Evolutionary conservation across 805 yeast genomes (phyloP).

Genomic region (Kregervanrija fluxuum): DNA sequence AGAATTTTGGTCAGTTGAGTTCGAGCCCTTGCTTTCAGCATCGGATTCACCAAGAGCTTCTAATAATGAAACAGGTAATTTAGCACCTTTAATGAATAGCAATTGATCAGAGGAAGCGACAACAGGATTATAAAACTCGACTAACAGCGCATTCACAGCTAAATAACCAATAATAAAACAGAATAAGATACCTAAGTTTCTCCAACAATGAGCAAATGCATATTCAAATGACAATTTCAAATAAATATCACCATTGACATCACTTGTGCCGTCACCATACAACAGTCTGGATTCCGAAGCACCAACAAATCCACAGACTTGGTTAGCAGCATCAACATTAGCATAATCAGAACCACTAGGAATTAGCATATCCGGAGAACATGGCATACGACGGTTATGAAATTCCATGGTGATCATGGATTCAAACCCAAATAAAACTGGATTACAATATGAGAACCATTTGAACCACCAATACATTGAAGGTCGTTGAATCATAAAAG

Average conservation of each 20-base stretch:
- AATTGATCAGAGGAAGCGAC: constrained; percentile 28
- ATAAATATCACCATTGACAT: constrained; percentile 48
- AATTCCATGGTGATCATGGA: constrained; percentile 52
- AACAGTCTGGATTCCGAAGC: constrained; percentile 26
- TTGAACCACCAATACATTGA: constrained; percentile 58
- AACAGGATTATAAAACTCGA: constrained; percentile 25
- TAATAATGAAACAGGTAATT: constrained; percentile 19
- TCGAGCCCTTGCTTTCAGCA: too few relatives aligned
- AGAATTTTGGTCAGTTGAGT: too few relatives aligned
- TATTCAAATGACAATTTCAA: constrained; percentile 41
- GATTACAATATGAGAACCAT: constrained; percentile 46
- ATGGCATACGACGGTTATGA: constrained; percentile 43
- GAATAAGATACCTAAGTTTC: constrained; percentile 56
- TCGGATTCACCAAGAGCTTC: constrained; percentile 19
- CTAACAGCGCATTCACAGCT: constrained; percentile 19
- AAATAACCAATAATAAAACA: constrained; percentile 37
- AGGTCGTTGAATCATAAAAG: constrained; percentile 53
- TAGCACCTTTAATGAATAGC: constrained; percentile 22
- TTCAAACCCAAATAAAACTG: constrained; percentile 43
- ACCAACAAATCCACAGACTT: constrained; percentile 47
- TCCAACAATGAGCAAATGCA: constrained; percentile 60
- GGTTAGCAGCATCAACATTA: constrained; percentile 29
- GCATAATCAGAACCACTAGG: constrained; percentile 53
- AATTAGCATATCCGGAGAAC: constrained; percentile 35
- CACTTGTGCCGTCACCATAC: constrained; percentile 23